Evolutionary conservation across 2,329 filamentous ascomycete genomes (phyloP), one percentile per base, ranked within the genome.

Genomic region (Ophiostoma sp.): DNA sequence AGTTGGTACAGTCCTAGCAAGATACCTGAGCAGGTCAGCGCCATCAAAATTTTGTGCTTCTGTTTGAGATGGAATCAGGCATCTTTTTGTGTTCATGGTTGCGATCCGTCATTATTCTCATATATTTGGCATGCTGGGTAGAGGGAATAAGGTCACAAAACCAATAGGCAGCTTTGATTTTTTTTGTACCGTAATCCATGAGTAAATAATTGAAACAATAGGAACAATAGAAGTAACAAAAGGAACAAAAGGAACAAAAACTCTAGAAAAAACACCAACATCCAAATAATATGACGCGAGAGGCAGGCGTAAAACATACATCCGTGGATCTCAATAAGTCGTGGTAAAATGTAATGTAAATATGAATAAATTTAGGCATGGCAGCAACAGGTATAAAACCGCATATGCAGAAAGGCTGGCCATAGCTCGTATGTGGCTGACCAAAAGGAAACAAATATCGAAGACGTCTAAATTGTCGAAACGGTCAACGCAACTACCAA

Each of bases 401-500:
- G 42, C 33, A 25, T 19, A 33, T 39, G 11, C n/a, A 63, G 59
- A 33, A 39, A 42, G 22, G 31, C n/a, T 3, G 9, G 19, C 33
- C 33, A 25, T 5, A 3, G 55, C 25, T n/a, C 9, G 31, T 12
- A 11, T n/a, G n/a, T 33, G 2, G 6, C 55, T 9, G 59, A n/a
- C n/a, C 36, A 11, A 42, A 42, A 64, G 15, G 1, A 25, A n/a
- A 36, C 9, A n/a, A 61, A 42, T 6, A 42, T 39, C 17, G n/a
- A 66, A 22, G 3, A 45, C 12, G 61, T 66, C 36, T 19, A 28
- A 5, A 19, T 28, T 45, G 36, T 3, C n/a, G 11, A 45, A 22
- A 19, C n/a, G 5, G n/a, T 17, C 15, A 6, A 22, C 28, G 5
- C 25, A 48, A 48, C 78, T 68, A 85, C 84, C 84, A 85, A 2